Base-by-base conservation (phyloP, 1,284 basidiomycete species). In the Fomitopsis palustris region DNA sequence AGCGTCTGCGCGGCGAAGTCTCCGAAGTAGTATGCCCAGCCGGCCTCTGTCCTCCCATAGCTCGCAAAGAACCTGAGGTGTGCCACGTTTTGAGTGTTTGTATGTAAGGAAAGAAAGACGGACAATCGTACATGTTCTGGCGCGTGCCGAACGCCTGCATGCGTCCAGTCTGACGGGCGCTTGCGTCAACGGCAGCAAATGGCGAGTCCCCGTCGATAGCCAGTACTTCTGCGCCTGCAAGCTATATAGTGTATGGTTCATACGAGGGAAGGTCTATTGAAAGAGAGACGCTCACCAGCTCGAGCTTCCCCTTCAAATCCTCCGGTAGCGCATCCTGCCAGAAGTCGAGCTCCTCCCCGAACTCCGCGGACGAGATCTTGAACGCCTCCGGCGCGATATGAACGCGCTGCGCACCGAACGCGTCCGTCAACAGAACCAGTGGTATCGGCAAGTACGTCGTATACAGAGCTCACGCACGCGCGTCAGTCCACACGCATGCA, bases 311-410 rank as follows among this genome's bases (percentile, higher is more conserved):
- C 61, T 78, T 78, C 41, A 85, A 70, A 2, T 72, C 57, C 17
- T 72, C 76, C 0, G 81, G 80, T n/a, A 85, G 75, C 6, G 78
- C 75, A 59, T 81, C 70, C 65, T 85, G 80, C 83, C 83, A 85
- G 57, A 82, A 76, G 23, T 76, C 68, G 39, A 85, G 75, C 59
- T 82, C 78, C 55, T 81, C 80, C 21, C 74, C 72, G 58, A 87
- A 86, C 67, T 84, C 82, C 10, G 74, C 75, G 7, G 78, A 78
- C 0, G 82, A 77, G 8, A 87, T 78, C 1, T 70, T 67, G 64
- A 81, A 85, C 6, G 84, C 84, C 65, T 84, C 83, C 12, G 83
- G 82, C 4, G 83, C 81, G 58, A 86, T 82, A 64, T 84, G 74
- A 5, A 85, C 76, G 53, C 72, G 65, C 69, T 86, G 82, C 27